These are phyloP conservation scores for Colletotrichum phormii DNA, from an alignment of 2,329 filamentous ascomycete species.

Conservation along the genomic window DNA sequence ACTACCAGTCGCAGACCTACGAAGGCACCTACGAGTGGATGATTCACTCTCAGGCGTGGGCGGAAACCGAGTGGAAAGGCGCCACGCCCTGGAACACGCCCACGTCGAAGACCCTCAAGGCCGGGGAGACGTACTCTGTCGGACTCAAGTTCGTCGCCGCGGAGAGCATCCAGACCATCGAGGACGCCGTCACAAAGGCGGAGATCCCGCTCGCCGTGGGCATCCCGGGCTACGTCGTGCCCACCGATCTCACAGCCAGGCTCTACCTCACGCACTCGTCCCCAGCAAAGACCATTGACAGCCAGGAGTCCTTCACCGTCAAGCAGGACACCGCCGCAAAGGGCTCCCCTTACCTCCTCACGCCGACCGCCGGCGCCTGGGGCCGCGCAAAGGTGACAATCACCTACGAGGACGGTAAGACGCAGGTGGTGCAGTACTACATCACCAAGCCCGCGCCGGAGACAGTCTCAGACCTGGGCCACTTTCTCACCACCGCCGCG, in stretches of 20 bases:
- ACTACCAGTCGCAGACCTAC: conserved; percentile 66
- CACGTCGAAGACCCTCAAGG: conserved; percentile 56
- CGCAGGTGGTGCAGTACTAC: conserved; percentile 68
- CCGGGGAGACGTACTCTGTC: conserved; percentile 58
- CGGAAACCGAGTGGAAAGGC: conserved; percentile 65
- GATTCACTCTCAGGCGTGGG: conserved; percentile 63
- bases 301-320: conserved; percentile 48
- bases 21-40: conserved; percentile 73
- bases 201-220: conserved; percentile 62
- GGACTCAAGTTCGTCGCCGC: conserved; percentile 65
- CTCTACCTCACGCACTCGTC: conserved; percentile 58
- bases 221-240: conserved; percentile 66
- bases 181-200: conserved; percentile 56
- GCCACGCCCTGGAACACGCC: conserved; percentile 65
- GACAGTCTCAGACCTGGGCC: conserved; percentile 58
- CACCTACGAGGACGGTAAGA: conserved; percentile 57
- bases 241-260: conserved; percentile 56
- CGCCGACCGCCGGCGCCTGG: conserved; percentile 56
- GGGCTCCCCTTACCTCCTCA: conserved; percentile 52
- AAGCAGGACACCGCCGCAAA: conserved; percentile 18
- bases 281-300: conserved; percentile 52
- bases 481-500: conserved; percentile 65
- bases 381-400: conserved; percentile 62
- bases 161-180: conserved; percentile 54
- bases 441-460: conserved; percentile 60